Base-by-base conservation (phyloP, 495 filamentous ascomycete species). In the Daldinia bambusicola region DNA sequence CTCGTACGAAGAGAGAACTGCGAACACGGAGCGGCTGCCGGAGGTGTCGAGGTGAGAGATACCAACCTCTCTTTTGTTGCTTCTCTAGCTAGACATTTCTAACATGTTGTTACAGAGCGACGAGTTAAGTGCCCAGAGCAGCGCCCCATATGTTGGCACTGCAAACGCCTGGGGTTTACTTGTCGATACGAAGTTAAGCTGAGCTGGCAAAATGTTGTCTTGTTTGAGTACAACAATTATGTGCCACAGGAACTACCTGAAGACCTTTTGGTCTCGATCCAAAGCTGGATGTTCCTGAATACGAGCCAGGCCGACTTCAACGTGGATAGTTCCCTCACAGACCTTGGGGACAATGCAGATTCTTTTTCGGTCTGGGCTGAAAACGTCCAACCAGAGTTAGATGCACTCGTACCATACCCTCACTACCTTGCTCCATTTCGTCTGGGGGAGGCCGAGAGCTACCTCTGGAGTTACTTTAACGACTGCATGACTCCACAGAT, bases 31-130 rank as follows among this genome's bases (percentile, higher is more conserved):
- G 63, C 43, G 64, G 63, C 1, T 72, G 64, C 16, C 63, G 45
- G 45, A 71, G 67, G 48, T 71, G 69, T 63, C 58, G 69, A 67
- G 69, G 69, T 71, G n/a, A n/a, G 51, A 70, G 66, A 63, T 55
- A 20, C 34, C 55, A 43, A 14, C 2, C 20, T 55, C 26, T n/a
- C n/a, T n/a, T 43, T 48, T 14, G 13, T 30, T 20, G 32, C 38
- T 52, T 51, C 36, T 37, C 12, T 14, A 36, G 14, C 6, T 12
- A 16, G 22, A 22, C n/a, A 32, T 30, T 34, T 36, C 52, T 71
- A 30, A 71, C 48, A 36, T 32, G 6, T 48, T 6, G 18, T 41
- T 16, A 34, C 18, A 68, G 65, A 72, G 30, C 48, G 70, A n/a
- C 64, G 70, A 10, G 70, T 72, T 30, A 72, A 72, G 64, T 72